A percentile compares a stretch with the other conserved stretches of the same genome.
These are phyloP conservation scores for Lactarius pseudohatsudake DNA, from an alignment of 768 basidiomycete genomes.

Conservation along the genomic window DNA sequence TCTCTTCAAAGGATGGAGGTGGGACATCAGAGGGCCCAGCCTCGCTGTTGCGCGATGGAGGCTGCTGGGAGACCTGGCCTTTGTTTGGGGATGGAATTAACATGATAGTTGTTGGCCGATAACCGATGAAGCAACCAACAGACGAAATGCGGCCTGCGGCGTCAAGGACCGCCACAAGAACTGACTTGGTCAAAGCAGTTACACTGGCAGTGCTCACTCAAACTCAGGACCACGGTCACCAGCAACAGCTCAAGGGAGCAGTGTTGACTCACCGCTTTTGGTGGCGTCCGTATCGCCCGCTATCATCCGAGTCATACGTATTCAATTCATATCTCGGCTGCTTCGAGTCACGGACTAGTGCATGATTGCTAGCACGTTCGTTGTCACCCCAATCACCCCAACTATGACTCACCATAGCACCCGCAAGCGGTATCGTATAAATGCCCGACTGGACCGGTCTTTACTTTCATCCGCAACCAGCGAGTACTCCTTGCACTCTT, in stretches of 20 bases:
- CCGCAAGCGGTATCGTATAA: not conserved
- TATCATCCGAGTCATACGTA: constrained; percentile 1
- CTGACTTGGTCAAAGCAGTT: too few relatives aligned
- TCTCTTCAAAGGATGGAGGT: constrained; percentile 30
- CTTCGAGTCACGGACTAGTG: constrained; percentile 12
- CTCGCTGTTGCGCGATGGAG: not conserved
- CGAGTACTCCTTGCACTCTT: not conserved
- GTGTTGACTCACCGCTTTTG: not conserved
- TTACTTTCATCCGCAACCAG: not conserved
- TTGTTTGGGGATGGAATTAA: constrained; percentile 12
- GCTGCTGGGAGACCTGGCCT: not conserved
- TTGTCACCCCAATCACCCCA: not conserved
- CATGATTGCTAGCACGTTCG: not conserved
- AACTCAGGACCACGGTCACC: not conserved
- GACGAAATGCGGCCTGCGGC: not conserved
- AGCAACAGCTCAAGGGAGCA: not conserved
- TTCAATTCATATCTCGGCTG: constrained; percentile 9
- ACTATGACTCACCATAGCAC: constrained; percentile 15
- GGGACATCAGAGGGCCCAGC: constrained; percentile 13
- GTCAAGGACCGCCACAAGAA: not conserved
- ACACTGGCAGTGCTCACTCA: not conserved
- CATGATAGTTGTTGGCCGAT: not conserved
- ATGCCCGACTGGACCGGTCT: not conserved
- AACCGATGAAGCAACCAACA: not conserved
- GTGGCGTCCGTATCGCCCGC: not conserved